Evolutionary conservation across 331 rosid genomes (phyloP).

Genomic region (Spiraea crenata): DNA sequence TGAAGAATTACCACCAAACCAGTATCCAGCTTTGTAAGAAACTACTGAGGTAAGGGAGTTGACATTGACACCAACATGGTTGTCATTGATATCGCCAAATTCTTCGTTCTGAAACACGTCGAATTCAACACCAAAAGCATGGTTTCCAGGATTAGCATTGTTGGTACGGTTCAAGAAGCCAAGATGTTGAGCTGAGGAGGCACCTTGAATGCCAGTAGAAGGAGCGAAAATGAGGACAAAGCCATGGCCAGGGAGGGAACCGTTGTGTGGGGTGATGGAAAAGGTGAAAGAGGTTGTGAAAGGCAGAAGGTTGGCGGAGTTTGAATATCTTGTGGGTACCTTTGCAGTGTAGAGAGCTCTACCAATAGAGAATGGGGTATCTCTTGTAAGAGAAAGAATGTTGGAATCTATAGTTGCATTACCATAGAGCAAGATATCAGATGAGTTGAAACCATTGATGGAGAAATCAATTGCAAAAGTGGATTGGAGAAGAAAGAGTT

Average conservation of each 20-base stretch:
- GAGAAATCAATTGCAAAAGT: constrained; percentile 29
- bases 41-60: constrained; percentile 52
- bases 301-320: constrained; percentile 36
- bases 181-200: constrained; percentile 34
- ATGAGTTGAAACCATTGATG: constrained; percentile 44
- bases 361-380: constrained; percentile 37
- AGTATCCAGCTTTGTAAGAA: constrained; percentile 48
- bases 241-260: constrained; percentile 51
- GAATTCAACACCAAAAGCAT: constrained; percentile 62
- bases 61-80: constrained; percentile 61
- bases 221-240: constrained; percentile 51
- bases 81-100: constrained; percentile 44
- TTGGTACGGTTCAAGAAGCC: constrained; percentile 52
- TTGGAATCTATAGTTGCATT: constrained; percentile 40
- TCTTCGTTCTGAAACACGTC: constrained; percentile 60
- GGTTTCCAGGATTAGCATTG: constrained; percentile 45
- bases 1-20: constrained; percentile 27
- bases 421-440: constrained; percentile 45
- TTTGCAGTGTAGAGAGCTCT: constrained; percentile 58
- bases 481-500: constrained; percentile 17
- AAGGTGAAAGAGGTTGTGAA: constrained; percentile 69
- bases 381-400: constrained; percentile 45
- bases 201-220: constrained; percentile 42
- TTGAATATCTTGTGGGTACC: constrained; percentile 37
- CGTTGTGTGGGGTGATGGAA: constrained; percentile 38